phyloP scores from a whole-genome alignment of 495 filamentous ascomycete species.

The Xylaria grammica region DNA sequence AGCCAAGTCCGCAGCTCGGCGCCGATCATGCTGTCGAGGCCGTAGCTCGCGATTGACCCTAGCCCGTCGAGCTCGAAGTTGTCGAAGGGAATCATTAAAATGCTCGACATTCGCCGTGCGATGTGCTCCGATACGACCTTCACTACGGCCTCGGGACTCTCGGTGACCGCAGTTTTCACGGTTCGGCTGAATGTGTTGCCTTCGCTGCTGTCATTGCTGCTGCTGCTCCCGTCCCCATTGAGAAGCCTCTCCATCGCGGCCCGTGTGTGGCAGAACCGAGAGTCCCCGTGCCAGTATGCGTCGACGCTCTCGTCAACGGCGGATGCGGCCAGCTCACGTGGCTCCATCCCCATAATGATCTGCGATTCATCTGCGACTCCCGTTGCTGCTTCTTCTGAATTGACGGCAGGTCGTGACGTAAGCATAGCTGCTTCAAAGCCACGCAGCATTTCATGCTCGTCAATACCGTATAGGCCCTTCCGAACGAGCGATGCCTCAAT shows the following conservation, averaged over 20 bases:
- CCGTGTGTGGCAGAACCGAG: constrained; percentile 21
- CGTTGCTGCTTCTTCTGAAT: background rate
- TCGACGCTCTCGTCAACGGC: constrained; percentile 13
- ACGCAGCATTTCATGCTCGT: constrained; percentile 39
- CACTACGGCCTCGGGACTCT: constrained; percentile 16
- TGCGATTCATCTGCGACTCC: constrained; percentile 10
- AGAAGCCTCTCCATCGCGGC: constrained; percentile 9
- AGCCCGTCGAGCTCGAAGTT: constrained; percentile 26
- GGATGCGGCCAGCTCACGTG: constrained; percentile 25
- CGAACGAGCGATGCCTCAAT: constrained; percentile 32
- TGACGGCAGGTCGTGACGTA: background rate
- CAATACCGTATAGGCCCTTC: constrained; percentile 42
- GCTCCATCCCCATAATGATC: constrained; percentile 38
- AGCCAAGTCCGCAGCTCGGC: constrained; percentile 50
- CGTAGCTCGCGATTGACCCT: constrained; percentile 40
- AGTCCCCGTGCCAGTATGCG: constrained; percentile 26
- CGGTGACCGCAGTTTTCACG: constrained; percentile 4
- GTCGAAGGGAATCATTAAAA: constrained; percentile 34
- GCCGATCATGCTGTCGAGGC: constrained; percentile 53
- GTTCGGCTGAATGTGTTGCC: background rate
- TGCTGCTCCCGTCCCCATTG: background rate
- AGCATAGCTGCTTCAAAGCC: constrained; percentile 39
- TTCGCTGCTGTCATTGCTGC: background rate
- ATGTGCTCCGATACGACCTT: constrained; percentile 25
- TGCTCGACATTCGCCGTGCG: constrained; percentile 33